These are phyloP conservation scores for Neospermospora avenae DNA, from an alignment of 2,329 filamentous ascomycete genomes.

Conservation along the genomic window DNA sequence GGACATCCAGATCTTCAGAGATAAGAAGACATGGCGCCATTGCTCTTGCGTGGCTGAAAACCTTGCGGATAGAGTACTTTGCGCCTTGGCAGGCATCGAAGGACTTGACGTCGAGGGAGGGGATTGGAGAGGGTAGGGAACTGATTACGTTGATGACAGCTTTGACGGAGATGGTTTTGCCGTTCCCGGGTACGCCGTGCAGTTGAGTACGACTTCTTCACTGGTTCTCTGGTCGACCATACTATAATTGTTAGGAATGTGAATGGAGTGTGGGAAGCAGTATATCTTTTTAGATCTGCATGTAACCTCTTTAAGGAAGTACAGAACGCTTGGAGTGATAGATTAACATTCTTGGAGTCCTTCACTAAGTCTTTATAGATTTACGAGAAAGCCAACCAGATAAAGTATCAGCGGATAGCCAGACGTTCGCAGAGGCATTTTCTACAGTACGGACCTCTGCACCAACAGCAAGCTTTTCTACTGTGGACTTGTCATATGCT, in stretches of 20 bases:
- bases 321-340: neutral
- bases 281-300: no score
- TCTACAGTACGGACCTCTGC: neutral
- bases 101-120: constrained; percentile 60
- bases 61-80: constrained; percentile 48
- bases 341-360: neutral
- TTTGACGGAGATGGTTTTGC: constrained; percentile 70
- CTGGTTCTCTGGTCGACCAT: no score
- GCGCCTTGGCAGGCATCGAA: constrained; percentile 49
- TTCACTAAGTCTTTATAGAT: neutral
- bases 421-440: neutral
- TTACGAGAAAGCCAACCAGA: constrained; percentile 2
- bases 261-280: no score
- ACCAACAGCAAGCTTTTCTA: neutral
- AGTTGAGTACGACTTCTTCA: no score
- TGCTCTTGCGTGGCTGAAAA: constrained; percentile 58
- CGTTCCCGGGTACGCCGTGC: constrained; percentile 63
- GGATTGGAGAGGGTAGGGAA: constrained; percentile 47
- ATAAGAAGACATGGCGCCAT: constrained; percentile 67
- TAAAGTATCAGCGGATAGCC: constrained; percentile 1
- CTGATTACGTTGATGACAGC: constrained; percentile 64
- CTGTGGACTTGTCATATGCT: neutral
- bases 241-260: no score
- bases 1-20: constrained; percentile 69
- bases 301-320: neutral